phyloP scores from a whole-genome alignment of 1,284 basidiomycete genomes.

The Golubevia pallescens region DNA sequence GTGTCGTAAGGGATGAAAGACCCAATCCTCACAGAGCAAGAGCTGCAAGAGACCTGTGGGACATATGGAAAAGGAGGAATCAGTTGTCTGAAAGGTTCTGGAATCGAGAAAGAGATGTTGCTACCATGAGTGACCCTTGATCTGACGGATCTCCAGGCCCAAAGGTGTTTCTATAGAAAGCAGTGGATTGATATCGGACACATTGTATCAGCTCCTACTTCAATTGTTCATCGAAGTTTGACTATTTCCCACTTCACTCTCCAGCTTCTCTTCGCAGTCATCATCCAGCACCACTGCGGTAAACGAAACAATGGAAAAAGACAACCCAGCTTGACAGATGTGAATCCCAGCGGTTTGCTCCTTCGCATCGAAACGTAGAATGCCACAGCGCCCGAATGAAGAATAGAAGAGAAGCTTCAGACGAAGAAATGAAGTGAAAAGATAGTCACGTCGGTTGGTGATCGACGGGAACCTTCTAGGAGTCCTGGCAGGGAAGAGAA shows the following conservation, averaged over 20 bases:
- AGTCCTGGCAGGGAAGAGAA: background rate
- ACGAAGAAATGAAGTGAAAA: background rate
- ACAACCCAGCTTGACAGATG: background rate
- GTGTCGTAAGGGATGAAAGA: too few relatives aligned
- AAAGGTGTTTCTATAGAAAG: constrained; percentile 16
- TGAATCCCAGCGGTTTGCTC: background rate
- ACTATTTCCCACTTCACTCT: too few relatives aligned
- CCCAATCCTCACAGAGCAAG: too few relatives aligned
- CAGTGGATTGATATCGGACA: constrained; percentile 6
- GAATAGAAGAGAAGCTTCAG: too few relatives aligned
- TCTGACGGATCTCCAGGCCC: constrained; percentile 1
- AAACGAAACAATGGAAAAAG: background rate
- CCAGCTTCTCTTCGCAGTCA: background rate
- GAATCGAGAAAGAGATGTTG: constrained; percentile 1
- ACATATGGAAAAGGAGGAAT: too few relatives aligned
- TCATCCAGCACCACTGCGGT: background rate
- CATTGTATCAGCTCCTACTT: constrained; percentile 11
- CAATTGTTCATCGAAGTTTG: background rate
- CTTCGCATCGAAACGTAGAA: too few relatives aligned
- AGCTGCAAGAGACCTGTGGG: too few relatives aligned
- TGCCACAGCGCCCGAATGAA: too few relatives aligned
- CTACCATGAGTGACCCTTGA: constrained; percentile 19
- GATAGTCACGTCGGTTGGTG: constrained; percentile 2
- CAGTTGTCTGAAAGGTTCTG: too few relatives aligned
- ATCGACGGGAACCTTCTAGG: constrained; percentile 4